Conservation (phyloP, 305 asterid genomes). For the Fraxinus floribunda region DNA sequence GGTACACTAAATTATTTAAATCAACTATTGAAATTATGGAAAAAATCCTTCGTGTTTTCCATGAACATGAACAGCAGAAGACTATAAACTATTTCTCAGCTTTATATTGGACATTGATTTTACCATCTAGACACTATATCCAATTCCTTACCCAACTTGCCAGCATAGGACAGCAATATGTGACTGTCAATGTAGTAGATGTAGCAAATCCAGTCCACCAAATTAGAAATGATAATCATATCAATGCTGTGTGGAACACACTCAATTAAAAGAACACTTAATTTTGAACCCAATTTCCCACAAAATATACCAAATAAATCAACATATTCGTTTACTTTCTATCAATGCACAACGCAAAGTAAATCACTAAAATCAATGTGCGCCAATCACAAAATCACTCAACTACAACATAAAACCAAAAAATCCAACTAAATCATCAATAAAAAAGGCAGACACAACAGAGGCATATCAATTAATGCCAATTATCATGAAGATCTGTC, state of each 20-base stretch:
- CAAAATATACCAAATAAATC: not conserved
- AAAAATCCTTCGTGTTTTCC: not conserved
- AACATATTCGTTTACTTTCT: not conserved
- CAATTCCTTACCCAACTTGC: not conserved
- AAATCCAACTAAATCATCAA: constrained; percentile 13
- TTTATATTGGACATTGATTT: not conserved
- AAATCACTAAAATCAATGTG: constrained; percentile 7
- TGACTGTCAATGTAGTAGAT: constrained; percentile 20
- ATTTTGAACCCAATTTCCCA: not conserved
- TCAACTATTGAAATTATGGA: not conserved
- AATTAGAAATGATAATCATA: not conserved
- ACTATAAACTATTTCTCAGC: not conserved
- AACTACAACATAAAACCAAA: not conserved
- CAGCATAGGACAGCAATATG: not conserved
- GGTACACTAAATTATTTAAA: not conserved
- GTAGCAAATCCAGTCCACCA: not conserved
- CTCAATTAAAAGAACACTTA: not conserved
- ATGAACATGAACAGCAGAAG: not conserved
- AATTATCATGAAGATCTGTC: constrained; percentile 20
- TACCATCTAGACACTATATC: constrained; percentile 7
- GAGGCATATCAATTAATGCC: not conserved
- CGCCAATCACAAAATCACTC: constrained; percentile 22
- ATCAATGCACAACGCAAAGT: not conserved
- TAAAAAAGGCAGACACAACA: constrained; percentile 3
- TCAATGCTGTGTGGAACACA: not conserved